Base-by-base conservation (phyloP, 768 basidiomycete genomes). In the Coprinellus micaceus region DNA sequence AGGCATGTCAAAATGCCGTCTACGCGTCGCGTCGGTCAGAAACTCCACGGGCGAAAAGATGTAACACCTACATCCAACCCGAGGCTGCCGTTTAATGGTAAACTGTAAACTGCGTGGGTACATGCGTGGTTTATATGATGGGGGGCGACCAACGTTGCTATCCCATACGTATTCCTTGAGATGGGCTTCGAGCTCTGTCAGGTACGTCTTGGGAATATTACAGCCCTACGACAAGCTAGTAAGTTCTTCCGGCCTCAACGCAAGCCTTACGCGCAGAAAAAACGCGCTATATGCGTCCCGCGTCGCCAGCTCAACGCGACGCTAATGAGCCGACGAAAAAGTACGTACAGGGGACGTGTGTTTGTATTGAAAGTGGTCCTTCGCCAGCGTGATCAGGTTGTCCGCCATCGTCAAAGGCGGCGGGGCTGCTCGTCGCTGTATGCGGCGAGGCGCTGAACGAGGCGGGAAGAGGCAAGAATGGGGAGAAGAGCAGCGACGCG, bases 1-100 rank as follows among this genome's bases (percentile, higher is more conserved):
- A 78, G 64, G 57, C 82, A 83, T 7, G 66, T 69, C 17, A 77
- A 63, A 17, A 59, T 57, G 19, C 80, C 81, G 61, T 67, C 82
- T 83, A 41, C 3, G n/a, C n/a, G n/a, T 12, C 29, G 30, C 25
- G 17, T 53, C 60, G 51, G 17, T 56, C 41, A 22, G 22, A 36
- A 43, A 45, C n/a, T n/a, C 22, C 45, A 44, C 29, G 55, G 48
- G 58, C 41, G 51, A 7, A 29, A 57, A 60, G 36, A 33, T 67
- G 29, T 12, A 12, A 17, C 22, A 44, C 77, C 71, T 62, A 80
- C 79, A 73, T 61, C 76, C 73, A 53, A 52, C 54, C 24, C 66
- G 63, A 17, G 75, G 73, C 36, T 76, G 66, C 28, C 74, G 60
- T 49, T 56, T 66, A 40, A 78, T 60, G 58, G 66, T 66, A 60